Base-by-base conservation (phyloP, 2,329 filamentous ascomycete genomes). In the Ascochyta fabae region DNA sequence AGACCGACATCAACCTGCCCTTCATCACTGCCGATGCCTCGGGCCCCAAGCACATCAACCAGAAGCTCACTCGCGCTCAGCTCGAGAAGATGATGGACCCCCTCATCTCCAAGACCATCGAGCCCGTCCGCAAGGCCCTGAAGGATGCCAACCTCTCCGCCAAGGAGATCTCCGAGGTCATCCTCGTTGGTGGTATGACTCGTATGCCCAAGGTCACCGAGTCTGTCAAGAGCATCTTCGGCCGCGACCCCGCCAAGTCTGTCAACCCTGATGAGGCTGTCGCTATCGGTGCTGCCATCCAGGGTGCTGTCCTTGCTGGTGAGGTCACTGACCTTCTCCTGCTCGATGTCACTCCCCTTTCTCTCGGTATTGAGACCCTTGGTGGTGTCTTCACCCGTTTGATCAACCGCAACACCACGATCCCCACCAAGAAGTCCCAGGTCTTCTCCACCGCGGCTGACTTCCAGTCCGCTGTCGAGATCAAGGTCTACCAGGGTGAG, bases 401-500 rank as follows among this genome's bases (percentile, higher is more conserved):
- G 79, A 98, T 98, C 85, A 96, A 96, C 88, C 91, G 94, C 72
- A 98, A 98, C 87, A 98, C 94, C 75, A 97, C 94, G 66, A 98
- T 98, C 76, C 94, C 94, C 54, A 98, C 94, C 82, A 97, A 97
- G 89, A 98, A 98, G 85, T 97, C 93, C 12, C 92, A 97, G 83
- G 88, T 93, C 75, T 98, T 98, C 88, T 97, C 93, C 53, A 98
- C 94, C 47, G 93, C 93, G 50, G 93, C 94, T 67, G 94, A 98
- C 79, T 96, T 96, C 90, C 94, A 98, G 85, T 96, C 91, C 62
- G 94, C 93, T 68, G 94, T 98, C 75, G 93, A 97, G 85, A 98
- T 98, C 85, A 97, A 98, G 90, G 94, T 98, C 64, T 98, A 88
- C 90, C 93, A 98, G 88, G 94, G 94, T 85, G 94, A 98, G 87